Base-by-base conservation (phyloP, 148 eudicot genomes). In the Persicaria tinctoria region DNA sequence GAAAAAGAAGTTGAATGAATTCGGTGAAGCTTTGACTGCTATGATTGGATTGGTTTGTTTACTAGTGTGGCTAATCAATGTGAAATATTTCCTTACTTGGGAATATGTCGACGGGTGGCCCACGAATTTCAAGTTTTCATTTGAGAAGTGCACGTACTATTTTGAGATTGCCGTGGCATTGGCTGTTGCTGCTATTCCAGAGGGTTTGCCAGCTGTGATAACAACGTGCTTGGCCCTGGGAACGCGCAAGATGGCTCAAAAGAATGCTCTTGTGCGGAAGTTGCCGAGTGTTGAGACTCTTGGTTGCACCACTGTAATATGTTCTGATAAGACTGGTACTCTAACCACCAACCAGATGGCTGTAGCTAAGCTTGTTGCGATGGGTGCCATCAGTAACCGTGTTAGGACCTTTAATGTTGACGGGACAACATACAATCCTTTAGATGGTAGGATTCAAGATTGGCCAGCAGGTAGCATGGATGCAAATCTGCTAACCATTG, bases 311-410 rank as follows among this genome's bases (percentile, higher is more conserved):
- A 81, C 86, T 8, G 88, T 85, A 56, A 85, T 85, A 51, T 85
- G 84, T 70, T 85, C 86, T 9, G 88, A 85, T 47, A 85, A 85
- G 75, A 85, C 86, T 0, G 88, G 88, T 46, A 85, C 88, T 9
- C 20, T 85, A 72, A 85, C 88, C 2, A 85, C 88, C 51, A 85
- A 85, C 46, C 88, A 85, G 82, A 85, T 85, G 88, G 82, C 88
- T 16, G 88, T 81, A 70, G 38, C 88, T 12, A 83, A 81, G 85
- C 77, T 85, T 49, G 84, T 85, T 59, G 86, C 84, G 16, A 83
- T 83, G 84, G 86, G 86, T 62, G 16, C 46, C 4, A 53, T 12
- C 18, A 48, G 49, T 5, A 73, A 46, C 49, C 32, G 23, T 71
- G 44, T 79, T 6, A 76, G 88, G 47, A n/a, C 54, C 20, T 85